Percentiles rank a stretch among this genome's conserved stretches.
phyloP scores from a whole-genome alignment of 495 filamentous ascomycete genomes.

The Parathielavia appendiculata region DNA sequence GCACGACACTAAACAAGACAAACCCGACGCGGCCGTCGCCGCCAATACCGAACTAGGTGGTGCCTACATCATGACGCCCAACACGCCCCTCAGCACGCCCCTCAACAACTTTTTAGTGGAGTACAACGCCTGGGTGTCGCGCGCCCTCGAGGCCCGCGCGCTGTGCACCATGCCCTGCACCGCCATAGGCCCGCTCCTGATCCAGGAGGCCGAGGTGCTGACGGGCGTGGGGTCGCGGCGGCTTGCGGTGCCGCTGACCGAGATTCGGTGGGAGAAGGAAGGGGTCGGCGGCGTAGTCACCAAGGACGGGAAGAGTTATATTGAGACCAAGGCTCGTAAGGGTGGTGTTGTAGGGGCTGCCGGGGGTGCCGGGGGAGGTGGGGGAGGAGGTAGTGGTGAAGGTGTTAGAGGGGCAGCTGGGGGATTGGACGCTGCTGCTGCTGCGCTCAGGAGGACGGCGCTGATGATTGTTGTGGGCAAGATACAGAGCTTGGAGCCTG shows the following conservation, averaged over 20 bases:
- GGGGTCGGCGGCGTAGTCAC: conserved; percentile 52
- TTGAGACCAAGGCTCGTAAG: conserved; percentile 35
- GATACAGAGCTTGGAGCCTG: conserved; percentile 81
- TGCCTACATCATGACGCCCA: conserved; percentile 77
- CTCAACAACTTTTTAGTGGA: conserved; percentile 79
- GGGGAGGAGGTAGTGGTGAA: not conserved
- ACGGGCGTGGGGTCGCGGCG: conserved; percentile 65
- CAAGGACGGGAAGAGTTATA: conserved; percentile 49
- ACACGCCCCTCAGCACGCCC: conserved; percentile 69
- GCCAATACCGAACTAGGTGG: conserved; percentile 46
- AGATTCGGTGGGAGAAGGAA: conserved; percentile 84
- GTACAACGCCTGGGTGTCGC: conserved; percentile 77
- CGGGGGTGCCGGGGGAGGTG: not conserved
- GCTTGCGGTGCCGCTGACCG: conserved; percentile 78
- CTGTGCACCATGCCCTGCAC: conserved; percentile 76
- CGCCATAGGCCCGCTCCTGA: conserved; percentile 65
- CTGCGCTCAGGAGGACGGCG: conserved; percentile 70
- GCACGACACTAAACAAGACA: conserved; percentile 17
- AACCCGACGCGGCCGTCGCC: not conserved
- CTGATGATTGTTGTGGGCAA: conserved; percentile 76
- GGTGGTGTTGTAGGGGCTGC: conserved; percentile 15
- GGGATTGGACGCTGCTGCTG: conserved; percentile 63
- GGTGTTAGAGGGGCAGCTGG: conserved; percentile 20
- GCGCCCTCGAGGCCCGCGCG: conserved; percentile 65
- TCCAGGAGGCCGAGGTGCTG: conserved; percentile 74